These are phyloP conservation scores for Botryotinia calthae DNA, from an alignment of 2,329 filamentous ascomycete genomes.

Conservation along the genomic window DNA sequence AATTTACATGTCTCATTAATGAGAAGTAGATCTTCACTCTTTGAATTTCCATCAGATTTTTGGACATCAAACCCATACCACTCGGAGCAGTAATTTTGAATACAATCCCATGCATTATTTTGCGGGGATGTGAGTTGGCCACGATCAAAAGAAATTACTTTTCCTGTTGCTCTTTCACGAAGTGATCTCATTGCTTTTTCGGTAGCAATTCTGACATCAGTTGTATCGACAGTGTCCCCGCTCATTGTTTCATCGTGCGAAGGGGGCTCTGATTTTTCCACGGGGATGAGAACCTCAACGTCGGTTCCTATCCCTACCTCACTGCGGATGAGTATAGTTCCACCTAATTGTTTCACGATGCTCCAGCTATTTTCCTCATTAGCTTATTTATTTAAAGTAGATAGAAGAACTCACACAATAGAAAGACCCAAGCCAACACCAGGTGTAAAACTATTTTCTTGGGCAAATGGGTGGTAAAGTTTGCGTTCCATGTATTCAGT, in stretches of 20 bases:
- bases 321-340: conserved; percentile 55
- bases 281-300: conserved; percentile 44
- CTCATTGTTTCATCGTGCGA: background rate
- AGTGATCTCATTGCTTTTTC: conserved; percentile 26
- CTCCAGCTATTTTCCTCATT: conserved; percentile 15
- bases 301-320: conserved; percentile 52
- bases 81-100: conserved; percentile 32
- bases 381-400: background rate
- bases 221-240: conserved; percentile 18
- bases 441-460: conserved; percentile 57
- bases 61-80: conserved; percentile 33
- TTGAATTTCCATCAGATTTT: conserved; percentile 14
- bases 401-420: conserved; percentile 39
- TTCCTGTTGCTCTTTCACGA: conserved; percentile 24
- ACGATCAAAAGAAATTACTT: conserved; percentile 26
- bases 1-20: conserved; percentile 23
- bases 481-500: conserved; percentile 56
- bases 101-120: conserved; percentile 29
- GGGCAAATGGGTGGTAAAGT: conserved; percentile 59
- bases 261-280: conserved; percentile 15
- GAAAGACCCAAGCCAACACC: conserved; percentile 44
- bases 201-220: conserved; percentile 6
- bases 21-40: conserved; percentile 15
- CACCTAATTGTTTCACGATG: conserved; percentile 46
- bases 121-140: conserved; percentile 14